Evolutionary conservation across 805 yeast genomes (phyloP).

Genomic region (Saccharomycopsis synnaedendra): DNA sequence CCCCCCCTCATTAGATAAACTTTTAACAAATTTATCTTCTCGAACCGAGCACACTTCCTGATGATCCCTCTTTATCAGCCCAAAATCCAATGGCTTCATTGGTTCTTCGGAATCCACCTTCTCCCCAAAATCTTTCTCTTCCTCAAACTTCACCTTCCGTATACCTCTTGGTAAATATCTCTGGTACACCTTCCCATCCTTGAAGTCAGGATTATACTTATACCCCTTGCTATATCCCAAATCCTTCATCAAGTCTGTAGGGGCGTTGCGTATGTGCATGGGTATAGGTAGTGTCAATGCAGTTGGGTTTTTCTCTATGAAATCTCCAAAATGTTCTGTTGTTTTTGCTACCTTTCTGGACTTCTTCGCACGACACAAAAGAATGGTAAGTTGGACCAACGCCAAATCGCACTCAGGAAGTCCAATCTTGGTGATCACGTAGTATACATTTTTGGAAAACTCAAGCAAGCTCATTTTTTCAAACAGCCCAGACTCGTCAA

Average conservation of each 20-base stretch:
- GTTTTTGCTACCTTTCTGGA: constrained; percentile 54
- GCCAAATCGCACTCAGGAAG: constrained; percentile 91
- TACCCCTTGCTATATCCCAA: constrained; percentile 77
- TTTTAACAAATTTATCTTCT: neutral
- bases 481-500: constrained; percentile 75
- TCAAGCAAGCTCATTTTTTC: constrained; percentile 66
- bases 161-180: constrained; percentile 62
- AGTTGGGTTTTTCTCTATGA: constrained; percentile 12
- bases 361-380: constrained; percentile 75
- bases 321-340: constrained; percentile 26
- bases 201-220: constrained; percentile 78
- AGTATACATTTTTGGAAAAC: constrained; percentile 75
- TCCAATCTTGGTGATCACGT: constrained; percentile 83
- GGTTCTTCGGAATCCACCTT: neutral
- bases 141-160: constrained; percentile 36
- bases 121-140: constrained; percentile 21
- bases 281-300: constrained; percentile 31
- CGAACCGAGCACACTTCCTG: no score
- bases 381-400: constrained; percentile 84
- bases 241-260: constrained; percentile 83
- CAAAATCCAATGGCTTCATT: no score
- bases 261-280: constrained; percentile 85
- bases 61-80: no score
- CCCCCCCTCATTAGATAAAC: neutral
- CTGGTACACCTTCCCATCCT: constrained; percentile 64